Evolutionary conservation across 371 early-diverging fungal genomes (phyloP), one percentile per base, ranked within the genome.

Genomic region (Modicella reniformis): DNA sequence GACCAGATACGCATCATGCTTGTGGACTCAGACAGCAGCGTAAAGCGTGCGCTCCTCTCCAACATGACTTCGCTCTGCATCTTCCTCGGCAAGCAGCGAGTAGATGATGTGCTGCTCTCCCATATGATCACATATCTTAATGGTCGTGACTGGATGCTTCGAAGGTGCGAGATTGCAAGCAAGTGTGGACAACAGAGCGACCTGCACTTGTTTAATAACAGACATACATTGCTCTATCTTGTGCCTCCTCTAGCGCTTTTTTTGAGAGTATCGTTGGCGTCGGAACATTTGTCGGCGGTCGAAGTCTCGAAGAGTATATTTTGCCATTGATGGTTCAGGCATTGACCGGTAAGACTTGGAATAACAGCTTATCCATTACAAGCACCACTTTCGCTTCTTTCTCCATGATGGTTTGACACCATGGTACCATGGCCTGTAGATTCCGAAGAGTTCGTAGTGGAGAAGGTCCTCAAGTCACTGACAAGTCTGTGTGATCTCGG

Each of bases 51-150:
- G 3, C 71, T 94, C 30, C 74, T 97, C 48, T 73, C 85, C 41
- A 87, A 92, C 51, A 90, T 96, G 79, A 84, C 93, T 19, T 86
- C 91, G 33, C 80, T 96, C 23, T 92, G 95, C 77, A 85, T 94
- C 33, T 92, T 96, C 67, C 91, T 96, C 80, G 94, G 95, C 34
- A 77, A 90, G 47, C 93, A 92, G 72, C 90, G 90, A 56, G 90
- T 93, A 41, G 94, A 91, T 67, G 95, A 96, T 83, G 86, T 94
- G 19, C 72, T 95, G 26, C 74, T 98, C 47, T 89, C 90, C 53
- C 96, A 97, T 82, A 92, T 95, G 87, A 96, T 97, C 64, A 97
- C 97, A 0, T 97, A 95, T 64, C 84, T 97, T 50, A 97, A 97
- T 75, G 97, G 95, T 55, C 85, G 88, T 29, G 96, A 96, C 65